These are phyloP conservation scores for Suillus weaverae DNA, from an alignment of 768 basidiomycete species.

Conservation along the genomic window DNA sequence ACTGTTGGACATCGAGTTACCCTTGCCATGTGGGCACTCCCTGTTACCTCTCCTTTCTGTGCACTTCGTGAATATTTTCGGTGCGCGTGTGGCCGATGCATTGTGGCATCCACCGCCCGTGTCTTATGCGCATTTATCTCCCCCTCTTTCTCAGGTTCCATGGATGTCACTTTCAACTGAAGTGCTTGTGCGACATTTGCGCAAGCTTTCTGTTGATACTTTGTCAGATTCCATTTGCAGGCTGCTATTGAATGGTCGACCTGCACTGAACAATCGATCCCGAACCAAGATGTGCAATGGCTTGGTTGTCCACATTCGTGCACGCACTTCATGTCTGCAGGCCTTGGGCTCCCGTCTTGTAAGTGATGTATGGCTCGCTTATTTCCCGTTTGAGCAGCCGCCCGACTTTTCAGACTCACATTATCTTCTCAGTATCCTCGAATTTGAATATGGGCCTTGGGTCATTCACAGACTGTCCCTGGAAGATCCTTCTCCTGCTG, in stretches of 20 bases:
- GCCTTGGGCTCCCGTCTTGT: neutral
- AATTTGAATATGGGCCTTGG: neutral
- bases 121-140: neutral
- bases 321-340: neutral
- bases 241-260: neutral
- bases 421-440: neutral
- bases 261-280: neutral
- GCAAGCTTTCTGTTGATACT: neutral
- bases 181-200: neutral
- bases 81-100: neutral
- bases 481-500: neutral
- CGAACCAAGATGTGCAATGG: neutral
- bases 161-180: neutral
- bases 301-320: neutral
- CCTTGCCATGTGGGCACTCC: too few relatives aligned
- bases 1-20: too few relatives aligned
- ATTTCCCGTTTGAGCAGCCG: neutral
- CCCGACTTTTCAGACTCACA: neutral
- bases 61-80: neutral
- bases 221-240: neutral
- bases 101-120: neutral
- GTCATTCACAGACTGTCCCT: neutral
- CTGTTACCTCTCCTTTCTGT: too few relatives aligned
- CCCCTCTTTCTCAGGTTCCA: neutral
- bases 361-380: neutral